A percentile compares a stretch with the other conserved stretches of the same genome.
Conservation (phyloP, 148 eudicot species). For the Chenopodium berlandieri region DNA sequence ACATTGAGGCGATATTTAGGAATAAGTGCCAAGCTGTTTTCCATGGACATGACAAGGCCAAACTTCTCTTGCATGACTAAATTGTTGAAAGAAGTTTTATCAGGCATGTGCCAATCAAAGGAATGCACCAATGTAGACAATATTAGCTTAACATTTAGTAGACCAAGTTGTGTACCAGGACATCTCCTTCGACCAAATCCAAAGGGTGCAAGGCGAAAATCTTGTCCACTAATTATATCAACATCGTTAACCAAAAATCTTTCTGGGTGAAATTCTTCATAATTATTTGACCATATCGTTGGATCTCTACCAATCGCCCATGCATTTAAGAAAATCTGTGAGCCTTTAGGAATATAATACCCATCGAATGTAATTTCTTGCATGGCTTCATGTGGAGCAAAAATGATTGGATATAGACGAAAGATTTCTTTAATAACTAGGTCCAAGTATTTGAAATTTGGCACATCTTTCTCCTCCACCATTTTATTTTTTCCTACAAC, state of each 20-base stretch:
- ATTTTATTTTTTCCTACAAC: constrained; percentile 10
- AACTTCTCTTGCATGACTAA: constrained; percentile 26
- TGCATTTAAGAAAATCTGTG: not conserved
- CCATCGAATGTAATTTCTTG: constrained; percentile 13
- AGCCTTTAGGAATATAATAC: constrained; percentile 31
- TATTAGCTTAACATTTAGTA: constrained; percentile 24
- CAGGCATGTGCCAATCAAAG: constrained; percentile 42
- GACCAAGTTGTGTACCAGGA: constrained; percentile 40
- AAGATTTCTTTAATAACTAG: constrained; percentile 24
- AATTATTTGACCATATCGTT: not conserved
- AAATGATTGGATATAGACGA: constrained; percentile 15
- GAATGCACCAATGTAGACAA: constrained; percentile 47
- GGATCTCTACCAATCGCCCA: constrained; percentile 16
- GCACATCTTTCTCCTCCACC: constrained; percentile 9
- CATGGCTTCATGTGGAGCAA: constrained; percentile 23
- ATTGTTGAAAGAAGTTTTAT: constrained; percentile 5
- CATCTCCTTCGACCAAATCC: constrained; percentile 32
- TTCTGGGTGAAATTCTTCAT: constrained; percentile 13
- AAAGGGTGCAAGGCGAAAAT: constrained; percentile 20
- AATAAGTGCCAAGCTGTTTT: constrained; percentile 7
- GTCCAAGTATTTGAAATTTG: constrained; percentile 18
- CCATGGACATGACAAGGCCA: constrained; percentile 24
- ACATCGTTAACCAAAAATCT: not conserved
- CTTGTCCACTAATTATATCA: constrained; percentile 8
- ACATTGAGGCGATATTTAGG: constrained; percentile 21